Percentiles rank a stretch among this genome's conserved stretches.
Evolutionary conservation across 306 rosid species (phyloP).

Genomic region (Sicyos edulis): DNA sequence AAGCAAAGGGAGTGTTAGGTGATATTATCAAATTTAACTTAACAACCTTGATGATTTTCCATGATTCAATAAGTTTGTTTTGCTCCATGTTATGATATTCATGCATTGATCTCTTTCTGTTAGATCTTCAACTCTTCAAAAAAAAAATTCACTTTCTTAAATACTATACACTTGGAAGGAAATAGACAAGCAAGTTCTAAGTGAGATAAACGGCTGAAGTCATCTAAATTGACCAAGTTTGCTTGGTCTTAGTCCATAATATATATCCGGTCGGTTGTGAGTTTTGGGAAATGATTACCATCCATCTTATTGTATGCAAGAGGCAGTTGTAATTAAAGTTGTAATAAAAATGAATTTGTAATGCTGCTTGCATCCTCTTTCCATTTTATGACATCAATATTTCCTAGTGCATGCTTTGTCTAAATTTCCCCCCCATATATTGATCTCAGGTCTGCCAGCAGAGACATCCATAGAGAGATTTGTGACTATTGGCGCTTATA

Average conservation of each 20-base stretch:
- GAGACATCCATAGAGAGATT: slow-evolving; percentile 76
- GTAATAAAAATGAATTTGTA: neutral
- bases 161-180: neutral
- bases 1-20: too few species aligned
- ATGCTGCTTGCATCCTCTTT: neutral
- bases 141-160: too few species aligned
- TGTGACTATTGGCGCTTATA: slow-evolving; percentile 87
- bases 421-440: neutral
- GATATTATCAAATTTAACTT: too few species aligned
- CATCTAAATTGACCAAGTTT: neutral
- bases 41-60: too few species aligned
- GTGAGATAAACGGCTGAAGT: neutral
- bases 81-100: neutral
- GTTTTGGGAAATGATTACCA: neutral
- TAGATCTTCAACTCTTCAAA: too few species aligned
- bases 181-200: neutral
- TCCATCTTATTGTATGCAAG: neutral
- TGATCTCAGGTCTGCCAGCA: slow-evolving; percentile 78
- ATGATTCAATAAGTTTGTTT: too few species aligned
- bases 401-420: slow-evolving; percentile 18
- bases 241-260: neutral
- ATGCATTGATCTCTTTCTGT: neutral
- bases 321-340: neutral
- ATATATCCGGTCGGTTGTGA: neutral
- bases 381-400: too few species aligned